Conservation (phyloP, 2,329 filamentous ascomycete species). For the Fusarium clavum region DNA sequence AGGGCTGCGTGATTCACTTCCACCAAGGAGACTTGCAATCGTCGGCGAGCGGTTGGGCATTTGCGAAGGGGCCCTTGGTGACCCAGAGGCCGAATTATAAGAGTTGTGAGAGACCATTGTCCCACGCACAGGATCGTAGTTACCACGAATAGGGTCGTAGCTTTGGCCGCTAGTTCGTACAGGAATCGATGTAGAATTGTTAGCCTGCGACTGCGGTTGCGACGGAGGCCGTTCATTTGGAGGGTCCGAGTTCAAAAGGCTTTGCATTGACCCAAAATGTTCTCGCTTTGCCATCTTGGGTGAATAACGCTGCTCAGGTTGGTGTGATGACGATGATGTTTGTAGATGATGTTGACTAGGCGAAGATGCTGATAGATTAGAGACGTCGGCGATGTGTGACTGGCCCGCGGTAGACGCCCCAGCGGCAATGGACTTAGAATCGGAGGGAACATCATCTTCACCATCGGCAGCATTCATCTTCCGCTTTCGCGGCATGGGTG, state of each 20-base stretch:
- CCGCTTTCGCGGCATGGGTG: slow-evolving; percentile 65
- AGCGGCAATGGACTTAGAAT: slow-evolving; percentile 51
- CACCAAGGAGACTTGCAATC: slow-evolving; percentile 84
- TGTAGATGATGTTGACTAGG: slow-evolving; percentile 49
- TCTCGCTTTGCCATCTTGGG: slow-evolving; percentile 65
- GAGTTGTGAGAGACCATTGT: slow-evolving; percentile 68
- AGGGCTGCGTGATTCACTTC: slow-evolving; percentile 44
- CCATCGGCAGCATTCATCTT: slow-evolving; percentile 59
- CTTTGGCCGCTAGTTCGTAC: slow-evolving; percentile 79
- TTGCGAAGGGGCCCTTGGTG: slow-evolving; percentile 60
- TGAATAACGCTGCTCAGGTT: slow-evolving; percentile 52
- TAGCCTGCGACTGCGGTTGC: slow-evolving; percentile 46
- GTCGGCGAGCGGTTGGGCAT: slow-evolving; percentile 74
- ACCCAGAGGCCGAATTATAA: slow-evolving; percentile 58
- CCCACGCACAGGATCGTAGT: slow-evolving; percentile 72
- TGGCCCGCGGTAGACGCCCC: slow-evolving; percentile 40
- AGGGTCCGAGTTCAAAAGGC: slow-evolving; percentile 65
- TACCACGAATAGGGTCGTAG: slow-evolving; percentile 91
- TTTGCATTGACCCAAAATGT: slow-evolving; percentile 65
- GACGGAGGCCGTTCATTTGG: slow-evolving; percentile 42
- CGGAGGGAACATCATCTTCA: slow-evolving; percentile 53
- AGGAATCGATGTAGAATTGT: slow-evolving; percentile 58
- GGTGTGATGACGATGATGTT: slow-evolving; percentile 40
- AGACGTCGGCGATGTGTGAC: slow-evolving; percentile 42
- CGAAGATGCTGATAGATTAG: slow-evolving; percentile 41